These are phyloP conservation scores for Tuber magnatum DNA, from an alignment of 495 filamentous ascomycete species.

Conservation along the genomic window DNA sequence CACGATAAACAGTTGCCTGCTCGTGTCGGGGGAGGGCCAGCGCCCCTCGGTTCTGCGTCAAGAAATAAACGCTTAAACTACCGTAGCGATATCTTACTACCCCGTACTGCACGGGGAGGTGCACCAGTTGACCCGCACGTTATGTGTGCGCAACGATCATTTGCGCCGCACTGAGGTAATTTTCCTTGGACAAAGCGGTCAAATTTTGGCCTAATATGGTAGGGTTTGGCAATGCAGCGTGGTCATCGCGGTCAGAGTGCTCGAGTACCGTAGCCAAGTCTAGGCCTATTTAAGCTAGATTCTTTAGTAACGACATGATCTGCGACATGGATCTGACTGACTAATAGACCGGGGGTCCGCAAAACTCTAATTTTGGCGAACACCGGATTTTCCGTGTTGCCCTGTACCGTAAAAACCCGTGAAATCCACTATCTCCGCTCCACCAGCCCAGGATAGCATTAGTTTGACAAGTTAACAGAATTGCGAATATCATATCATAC, in stretches of 20 bases:
- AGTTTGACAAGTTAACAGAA: too few relatives aligned
- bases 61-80: neutral
- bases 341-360: conserved; percentile 26
- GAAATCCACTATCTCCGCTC: too few relatives aligned
- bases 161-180: neutral
- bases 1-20: neutral
- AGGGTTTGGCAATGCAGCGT: neutral
- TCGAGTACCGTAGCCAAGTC: neutral
- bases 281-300: neutral
- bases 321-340: conserved; percentile 31
- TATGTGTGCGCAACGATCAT: neutral
- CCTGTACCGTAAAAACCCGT: too few relatives aligned
- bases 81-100: neutral
- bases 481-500: too few relatives aligned
- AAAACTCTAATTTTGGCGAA: conserved; percentile 5
- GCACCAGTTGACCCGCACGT: neutral
- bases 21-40: neutral
- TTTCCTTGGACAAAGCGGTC: neutral
- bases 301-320: conserved; percentile 15
- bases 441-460: too few relatives aligned
- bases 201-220: neutral
- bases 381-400: neutral
- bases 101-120: neutral
- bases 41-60: neutral
- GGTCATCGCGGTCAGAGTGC: neutral